phyloP scores from a whole-genome alignment of 495 filamentous ascomycete genomes.

The Aspergillus nidulans region DNA sequence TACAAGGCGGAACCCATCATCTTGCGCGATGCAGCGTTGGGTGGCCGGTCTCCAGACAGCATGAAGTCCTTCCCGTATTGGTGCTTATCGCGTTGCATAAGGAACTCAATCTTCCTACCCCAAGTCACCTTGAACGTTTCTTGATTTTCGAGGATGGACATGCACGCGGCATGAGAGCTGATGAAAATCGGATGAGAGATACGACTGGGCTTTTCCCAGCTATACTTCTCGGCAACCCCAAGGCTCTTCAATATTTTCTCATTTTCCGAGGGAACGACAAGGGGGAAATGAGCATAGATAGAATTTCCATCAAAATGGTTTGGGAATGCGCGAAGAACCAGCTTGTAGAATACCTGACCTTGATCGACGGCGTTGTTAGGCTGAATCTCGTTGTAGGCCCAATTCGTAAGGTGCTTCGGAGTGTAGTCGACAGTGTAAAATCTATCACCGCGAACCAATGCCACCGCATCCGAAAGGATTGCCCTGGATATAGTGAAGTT shows the following conservation, averaged over 20 bases:
- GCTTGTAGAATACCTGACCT: constrained; percentile 58
- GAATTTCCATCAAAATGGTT: constrained; percentile 53
- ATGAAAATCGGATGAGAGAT: constrained; percentile 36
- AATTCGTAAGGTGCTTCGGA: constrained; percentile 74
- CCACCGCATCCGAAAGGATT: constrained; percentile 80
- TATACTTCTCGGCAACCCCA: constrained; percentile 45
- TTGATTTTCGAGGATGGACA: constrained; percentile 43
- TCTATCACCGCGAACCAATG: constrained; percentile 79
- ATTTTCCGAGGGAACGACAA: constrained; percentile 55
- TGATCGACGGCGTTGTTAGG: constrained; percentile 47
- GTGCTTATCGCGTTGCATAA: constrained; percentile 38
- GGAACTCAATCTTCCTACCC: constrained; percentile 49
- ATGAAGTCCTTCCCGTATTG: constrained; percentile 49
- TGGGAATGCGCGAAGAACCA: constrained; percentile 58
- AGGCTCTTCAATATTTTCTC: constrained; percentile 45
- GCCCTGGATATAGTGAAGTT: constrained; percentile 80
- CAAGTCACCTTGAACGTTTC: constrained; percentile 54
- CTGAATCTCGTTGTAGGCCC: constrained; percentile 58
- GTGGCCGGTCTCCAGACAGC: constrained; percentile 48
- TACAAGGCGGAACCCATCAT: constrained; percentile 48
- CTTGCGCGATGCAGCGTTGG: constrained; percentile 42
- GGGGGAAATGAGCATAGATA: constrained; percentile 56
- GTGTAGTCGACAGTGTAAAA: constrained; percentile 79
- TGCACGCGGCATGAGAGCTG: constrained; percentile 46
- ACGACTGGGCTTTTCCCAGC: constrained; percentile 41